Base-by-base conservation (phyloP, 768 basidiomycete genomes). In the Boletus speciosus region DNA sequence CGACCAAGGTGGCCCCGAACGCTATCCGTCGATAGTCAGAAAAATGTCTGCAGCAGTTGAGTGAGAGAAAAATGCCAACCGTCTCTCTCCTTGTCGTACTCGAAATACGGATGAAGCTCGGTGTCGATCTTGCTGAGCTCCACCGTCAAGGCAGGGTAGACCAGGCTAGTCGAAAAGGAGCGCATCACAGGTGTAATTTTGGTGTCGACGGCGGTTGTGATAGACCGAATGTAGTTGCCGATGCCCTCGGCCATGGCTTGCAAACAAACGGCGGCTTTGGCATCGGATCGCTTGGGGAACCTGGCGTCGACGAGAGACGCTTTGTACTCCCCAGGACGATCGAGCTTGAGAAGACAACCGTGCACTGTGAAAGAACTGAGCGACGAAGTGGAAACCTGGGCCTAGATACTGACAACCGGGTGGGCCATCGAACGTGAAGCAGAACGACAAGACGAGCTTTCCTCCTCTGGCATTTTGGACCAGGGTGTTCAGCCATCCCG, bases 191-290 rank as follows among this genome's bases (percentile, higher is more conserved):
- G 61, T 0, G 82, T 71, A 44, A 86, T 59, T 44, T 73, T 79
- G 29, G 70, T 68, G 41, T 83, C 81, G 7, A 78, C 59, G 16
- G 70, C 73, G 11, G 69, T 68, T 16, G 68, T 67, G 34, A 83
- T 65, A 5, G 68, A 64, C 16, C 79, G 81, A 41, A 86, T 78
- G 58, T 83, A 83, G 21, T 74, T 68, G 6, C 82, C 83, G 10
- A 84, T 71, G 9, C 83, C 83, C 56, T 82, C 77, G 3, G 84
- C 81, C 65, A 89, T 79, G 0, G 86, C 88, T 15, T 81, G 72
- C 23, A 90, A 67, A 55, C 79, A 82, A 3, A 81, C 88, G 0
- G 87, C 88, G 0, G 78, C 75, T 66, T 85, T 87, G n/a, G 86
- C 87, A 49, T 89, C 86, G 0, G 71, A 68, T 4, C 81, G 81